Conservation (phyloP, 23 red algal species). For the Gracilariopsis chorda region DNA sequence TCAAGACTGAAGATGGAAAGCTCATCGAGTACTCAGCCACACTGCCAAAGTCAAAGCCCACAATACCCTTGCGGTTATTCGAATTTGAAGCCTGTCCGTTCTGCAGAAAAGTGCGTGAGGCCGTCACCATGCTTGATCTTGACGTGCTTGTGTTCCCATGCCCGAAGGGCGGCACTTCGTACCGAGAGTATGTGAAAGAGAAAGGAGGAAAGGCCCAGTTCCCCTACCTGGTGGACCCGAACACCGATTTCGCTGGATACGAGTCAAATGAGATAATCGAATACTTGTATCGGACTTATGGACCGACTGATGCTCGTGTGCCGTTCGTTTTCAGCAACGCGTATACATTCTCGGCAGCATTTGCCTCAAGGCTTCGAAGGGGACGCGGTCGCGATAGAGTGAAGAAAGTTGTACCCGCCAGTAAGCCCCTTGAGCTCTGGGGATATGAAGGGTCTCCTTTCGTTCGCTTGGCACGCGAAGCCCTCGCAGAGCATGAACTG, state of each 20-base stretch:
- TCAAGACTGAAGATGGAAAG: constrained; percentile 28
- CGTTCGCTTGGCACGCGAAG: constrained; percentile 74
- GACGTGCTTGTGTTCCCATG: constrained; percentile 87
- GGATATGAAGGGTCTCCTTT: constrained; percentile 91
- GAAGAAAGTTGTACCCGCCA: constrained; percentile 18
- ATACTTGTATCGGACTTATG: constrained; percentile 93
- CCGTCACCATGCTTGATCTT: constrained; percentile 80
- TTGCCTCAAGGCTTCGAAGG: constrained; percentile 40
- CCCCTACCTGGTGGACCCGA: constrained; percentile 88
- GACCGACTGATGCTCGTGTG: constrained; percentile 48
- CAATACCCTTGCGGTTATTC: constrained; percentile 71
- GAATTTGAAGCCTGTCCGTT: constrained; percentile 94
- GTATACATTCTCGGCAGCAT: constrained; percentile 47
- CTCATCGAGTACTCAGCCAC: constrained; percentile 80
- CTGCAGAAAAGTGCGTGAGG: constrained; percentile 90
- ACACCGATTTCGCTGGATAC: constrained; percentile 86
- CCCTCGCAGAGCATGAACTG: constrained; percentile 78
- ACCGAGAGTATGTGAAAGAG: constrained; percentile 71
- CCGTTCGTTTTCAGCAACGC: constrained; percentile 65
- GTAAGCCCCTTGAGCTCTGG: constrained; percentile 73
- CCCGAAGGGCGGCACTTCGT: constrained; percentile 72
- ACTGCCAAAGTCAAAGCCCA: constrained; percentile 70
- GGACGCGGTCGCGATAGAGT: constrained; percentile 28
- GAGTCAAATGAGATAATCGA: constrained; percentile 88
- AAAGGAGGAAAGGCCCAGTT: constrained; percentile 84